Evolutionary conservation across 176 grass and related monocot species (phyloP).

Genomic region (Carex scoparia): DNA sequence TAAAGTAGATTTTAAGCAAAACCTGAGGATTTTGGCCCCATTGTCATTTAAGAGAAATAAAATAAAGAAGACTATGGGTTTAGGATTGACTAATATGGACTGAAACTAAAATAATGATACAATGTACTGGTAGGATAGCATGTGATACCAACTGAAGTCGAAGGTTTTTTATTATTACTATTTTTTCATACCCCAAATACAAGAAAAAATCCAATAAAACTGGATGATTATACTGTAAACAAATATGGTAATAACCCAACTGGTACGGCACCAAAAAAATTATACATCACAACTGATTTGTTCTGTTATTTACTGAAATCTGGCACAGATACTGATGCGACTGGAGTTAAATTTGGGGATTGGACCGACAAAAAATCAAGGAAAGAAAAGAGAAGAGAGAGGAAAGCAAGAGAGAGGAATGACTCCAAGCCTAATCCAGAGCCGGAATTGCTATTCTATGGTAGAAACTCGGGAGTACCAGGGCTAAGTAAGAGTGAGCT

Average conservation of each 20-base stretch:
- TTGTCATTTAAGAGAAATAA: neutral
- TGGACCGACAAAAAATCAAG: conserved; percentile 78
- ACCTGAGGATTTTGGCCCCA: neutral
- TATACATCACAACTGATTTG: conserved; percentile 3
- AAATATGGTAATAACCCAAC: neutral
- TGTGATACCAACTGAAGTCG: neutral
- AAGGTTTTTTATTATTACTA: neutral
- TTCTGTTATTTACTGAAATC: conserved; percentile 32
- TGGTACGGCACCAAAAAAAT: neutral
- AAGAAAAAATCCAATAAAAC: neutral
- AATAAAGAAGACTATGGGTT: neutral
- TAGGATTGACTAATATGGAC: neutral
- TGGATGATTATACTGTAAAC: neutral
- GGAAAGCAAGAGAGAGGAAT: conserved; percentile 37
- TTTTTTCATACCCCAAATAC: neutral
- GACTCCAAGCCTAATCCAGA: conserved; percentile 36
- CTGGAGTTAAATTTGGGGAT: conserved; percentile 46
- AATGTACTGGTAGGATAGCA: neutral
- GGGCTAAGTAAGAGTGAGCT: conserved; percentile 52
- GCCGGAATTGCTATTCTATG: conserved; percentile 94
- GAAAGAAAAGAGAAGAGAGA: conserved; percentile 65
- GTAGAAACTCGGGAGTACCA: conserved; percentile 81
- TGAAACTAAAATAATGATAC: neutral
- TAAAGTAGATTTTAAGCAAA: neutral
- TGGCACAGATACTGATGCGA: conserved; percentile 19